phyloP scores from a whole-genome alignment of 1,139 yeast species.

The Pichia sp. region DNA sequence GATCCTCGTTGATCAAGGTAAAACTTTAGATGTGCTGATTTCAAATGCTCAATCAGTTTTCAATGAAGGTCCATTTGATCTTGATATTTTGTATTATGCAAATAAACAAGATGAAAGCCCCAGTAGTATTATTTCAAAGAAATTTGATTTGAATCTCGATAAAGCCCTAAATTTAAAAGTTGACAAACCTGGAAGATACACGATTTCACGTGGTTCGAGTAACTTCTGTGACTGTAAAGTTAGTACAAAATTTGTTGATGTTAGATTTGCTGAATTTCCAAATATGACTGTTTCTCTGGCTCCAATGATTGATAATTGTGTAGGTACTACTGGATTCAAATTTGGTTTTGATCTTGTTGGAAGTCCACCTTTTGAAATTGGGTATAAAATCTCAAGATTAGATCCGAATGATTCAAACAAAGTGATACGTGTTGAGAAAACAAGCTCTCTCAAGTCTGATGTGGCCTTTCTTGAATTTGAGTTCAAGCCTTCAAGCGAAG shows the following conservation, averaged over 20 bases:
- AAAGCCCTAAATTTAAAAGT: slow-evolving; percentile 30
- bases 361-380: slow-evolving; percentile 70
- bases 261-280: slow-evolving; percentile 36
- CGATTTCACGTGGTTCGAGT: slow-evolving; percentile 45
- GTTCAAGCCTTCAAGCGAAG: slow-evolving; percentile 75
- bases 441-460: slow-evolving; percentile 25
- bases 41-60: slow-evolving; percentile 23
- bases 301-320: slow-evolving; percentile 76
- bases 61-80: slow-evolving; percentile 43
- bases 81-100: slow-evolving; percentile 32
- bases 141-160: slow-evolving; percentile 34
- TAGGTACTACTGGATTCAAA: slow-evolving; percentile 78
- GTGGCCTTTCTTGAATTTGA: slow-evolving; percentile 38
- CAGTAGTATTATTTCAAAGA: slow-evolving; percentile 31
- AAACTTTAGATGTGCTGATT: slow-evolving; percentile 30
- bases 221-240: slow-evolving; percentile 53
- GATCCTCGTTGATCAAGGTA: slow-evolving; percentile 36
- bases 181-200: slow-evolving; percentile 57
- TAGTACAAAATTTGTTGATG: slow-evolving; percentile 21
- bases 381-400: slow-evolving; percentile 53
- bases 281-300: slow-evolving; percentile 43
- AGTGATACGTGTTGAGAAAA: slow-evolving; percentile 32
- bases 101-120: slow-evolving; percentile 9
- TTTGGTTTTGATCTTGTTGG: slow-evolving; percentile 69
- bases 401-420: slow-evolving; percentile 28